Percentiles rank a stretch among this genome's conserved stretches.
Conservation (phyloP, 257 asterid genomes). For the Solanum stenotomum region DNA sequence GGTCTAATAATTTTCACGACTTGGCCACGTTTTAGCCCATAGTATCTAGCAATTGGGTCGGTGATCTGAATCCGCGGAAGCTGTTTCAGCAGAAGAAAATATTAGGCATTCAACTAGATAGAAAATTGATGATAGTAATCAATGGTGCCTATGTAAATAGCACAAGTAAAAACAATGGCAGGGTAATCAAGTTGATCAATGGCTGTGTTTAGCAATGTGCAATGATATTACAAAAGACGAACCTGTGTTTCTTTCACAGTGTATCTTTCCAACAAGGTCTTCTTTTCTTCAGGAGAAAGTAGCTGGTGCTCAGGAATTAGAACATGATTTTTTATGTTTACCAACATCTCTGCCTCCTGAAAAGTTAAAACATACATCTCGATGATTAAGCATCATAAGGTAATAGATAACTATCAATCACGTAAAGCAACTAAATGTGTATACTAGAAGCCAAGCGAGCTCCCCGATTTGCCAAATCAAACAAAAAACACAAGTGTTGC, state of each 20-base stretch:
- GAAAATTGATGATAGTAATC: background rate
- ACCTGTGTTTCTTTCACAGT: constrained; percentile 97
- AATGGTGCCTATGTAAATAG: background rate
- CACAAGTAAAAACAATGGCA: background rate
- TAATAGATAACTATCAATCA: background rate
- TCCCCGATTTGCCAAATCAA: background rate
- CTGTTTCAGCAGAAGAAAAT: constrained; percentile 19
- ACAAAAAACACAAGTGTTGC: background rate
- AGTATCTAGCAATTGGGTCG: constrained; percentile 74
- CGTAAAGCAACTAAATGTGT: background rate
- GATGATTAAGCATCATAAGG: background rate
- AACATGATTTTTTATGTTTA: constrained; percentile 76
- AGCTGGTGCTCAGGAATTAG: constrained; percentile 82
- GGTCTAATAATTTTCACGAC: constrained; percentile 77
- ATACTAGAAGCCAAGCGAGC: background rate
- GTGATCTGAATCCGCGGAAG: constrained; percentile 76
- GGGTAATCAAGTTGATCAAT: background rate
- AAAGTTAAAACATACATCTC: background rate
- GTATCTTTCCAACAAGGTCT: constrained; percentile 74
- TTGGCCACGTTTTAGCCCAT: constrained; percentile 73
- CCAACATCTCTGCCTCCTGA: constrained; percentile 73
- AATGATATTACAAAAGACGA: background rate
- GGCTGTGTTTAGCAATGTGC: background rate
- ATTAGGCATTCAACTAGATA: background rate
- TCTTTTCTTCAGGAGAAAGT: constrained; percentile 72